Conservation (phyloP, 31 red algal species). For the Pterothamnion heteromorphum region DNA sequence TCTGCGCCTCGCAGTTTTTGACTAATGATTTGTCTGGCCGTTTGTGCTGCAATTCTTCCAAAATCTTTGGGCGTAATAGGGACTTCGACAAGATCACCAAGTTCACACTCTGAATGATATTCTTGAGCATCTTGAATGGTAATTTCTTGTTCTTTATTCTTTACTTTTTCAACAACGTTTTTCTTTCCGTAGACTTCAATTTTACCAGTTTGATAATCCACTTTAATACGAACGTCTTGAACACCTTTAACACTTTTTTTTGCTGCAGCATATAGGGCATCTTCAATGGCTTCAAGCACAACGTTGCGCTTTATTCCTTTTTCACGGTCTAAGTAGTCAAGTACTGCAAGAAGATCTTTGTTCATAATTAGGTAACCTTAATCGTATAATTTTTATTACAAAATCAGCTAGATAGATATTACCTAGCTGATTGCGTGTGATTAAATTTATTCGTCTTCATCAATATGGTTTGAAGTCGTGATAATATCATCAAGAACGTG, state of each 20-base stretch:
- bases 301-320: background rate
- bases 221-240: background rate
- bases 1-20: background rate
- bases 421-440: too few relatives aligned
- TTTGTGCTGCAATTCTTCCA: background rate
- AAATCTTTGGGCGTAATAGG: background rate
- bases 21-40: background rate
- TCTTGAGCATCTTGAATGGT: background rate
- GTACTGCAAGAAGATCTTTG: background rate
- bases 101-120: background rate
- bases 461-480: too few relatives aligned
- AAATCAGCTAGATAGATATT: too few relatives aligned
- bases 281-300: background rate
- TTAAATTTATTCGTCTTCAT: too few relatives aligned
- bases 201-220: background rate
- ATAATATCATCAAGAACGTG: too few relatives aligned
- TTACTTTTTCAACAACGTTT: background rate
- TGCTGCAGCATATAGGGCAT: background rate
- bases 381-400: too few relatives aligned
- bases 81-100: background rate
- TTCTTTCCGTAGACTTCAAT: background rate
- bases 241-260: background rate
- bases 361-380: background rate
- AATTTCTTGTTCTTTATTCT: background rate
- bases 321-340: background rate